phyloP scores from a whole-genome alignment of 768 basidiomycete species.

The Leccinum variicolor region DNA sequence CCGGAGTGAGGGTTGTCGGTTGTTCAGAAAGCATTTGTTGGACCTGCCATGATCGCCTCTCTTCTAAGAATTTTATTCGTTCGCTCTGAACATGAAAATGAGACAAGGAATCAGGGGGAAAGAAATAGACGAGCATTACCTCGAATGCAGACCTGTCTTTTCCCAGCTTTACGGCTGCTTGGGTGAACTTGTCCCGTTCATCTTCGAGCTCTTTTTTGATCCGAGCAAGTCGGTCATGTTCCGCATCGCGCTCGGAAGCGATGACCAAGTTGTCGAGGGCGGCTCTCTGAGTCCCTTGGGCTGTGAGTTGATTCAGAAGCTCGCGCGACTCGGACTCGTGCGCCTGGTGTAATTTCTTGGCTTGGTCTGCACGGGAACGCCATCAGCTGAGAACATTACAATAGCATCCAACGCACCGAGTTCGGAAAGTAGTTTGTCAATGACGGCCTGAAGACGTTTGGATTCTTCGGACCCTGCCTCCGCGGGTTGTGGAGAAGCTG shows the following conservation, averaged over 20 bases:
- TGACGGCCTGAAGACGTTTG: constrained; percentile 45
- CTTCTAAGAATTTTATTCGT: constrained; percentile 57
- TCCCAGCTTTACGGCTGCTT: constrained; percentile 59
- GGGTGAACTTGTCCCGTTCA: constrained; percentile 62
- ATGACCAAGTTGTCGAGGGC: constrained; percentile 47
- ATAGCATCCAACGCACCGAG: constrained; percentile 44
- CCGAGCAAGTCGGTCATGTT: constrained; percentile 50
- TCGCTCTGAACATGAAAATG: constrained; percentile 46
- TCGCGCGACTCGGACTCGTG: constrained; percentile 47
- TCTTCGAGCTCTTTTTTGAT: constrained; percentile 57
- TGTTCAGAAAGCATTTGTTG: constrained; percentile 58
- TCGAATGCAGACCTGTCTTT: constrained; percentile 65
- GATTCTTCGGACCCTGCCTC: constrained; percentile 40
- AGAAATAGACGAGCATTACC: constrained; percentile 38
- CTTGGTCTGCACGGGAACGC: constrained; percentile 35
- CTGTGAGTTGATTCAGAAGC: constrained; percentile 53
- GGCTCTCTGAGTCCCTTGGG: constrained; percentile 34
- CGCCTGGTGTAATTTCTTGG: constrained; percentile 42
- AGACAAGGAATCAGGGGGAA: neutral
- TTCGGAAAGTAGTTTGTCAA: constrained; percentile 52
- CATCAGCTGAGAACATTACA: constrained; percentile 7
- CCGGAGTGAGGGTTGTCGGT: constrained; percentile 37
- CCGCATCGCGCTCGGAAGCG: constrained; percentile 50
- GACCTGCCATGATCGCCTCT: constrained; percentile 72
- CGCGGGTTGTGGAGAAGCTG: constrained; percentile 14